Evolutionary conservation across 2,329 filamentous ascomycete species (phyloP).

Genomic region (Pseudogymnoascus sp.): DNA sequence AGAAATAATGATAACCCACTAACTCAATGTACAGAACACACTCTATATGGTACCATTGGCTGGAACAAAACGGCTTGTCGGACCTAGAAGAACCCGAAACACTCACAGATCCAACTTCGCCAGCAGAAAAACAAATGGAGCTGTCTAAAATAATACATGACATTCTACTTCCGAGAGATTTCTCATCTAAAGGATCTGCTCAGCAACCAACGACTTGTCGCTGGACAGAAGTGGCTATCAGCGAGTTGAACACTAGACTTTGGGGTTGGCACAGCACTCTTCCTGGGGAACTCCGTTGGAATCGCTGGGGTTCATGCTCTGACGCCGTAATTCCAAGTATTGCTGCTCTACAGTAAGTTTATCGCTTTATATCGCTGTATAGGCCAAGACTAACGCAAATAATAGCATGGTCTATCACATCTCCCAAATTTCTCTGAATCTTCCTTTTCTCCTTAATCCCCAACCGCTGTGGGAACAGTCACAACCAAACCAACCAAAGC

Average conservation of each 20-base stretch:
- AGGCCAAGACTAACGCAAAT: background rate
- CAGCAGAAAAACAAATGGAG: conserved; percentile 4
- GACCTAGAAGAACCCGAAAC: conserved; percentile 9
- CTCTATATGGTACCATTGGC: conserved; percentile 9
- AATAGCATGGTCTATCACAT: conserved; percentile 14
- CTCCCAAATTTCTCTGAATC: conserved; percentile 5
- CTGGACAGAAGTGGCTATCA: conserved; percentile 13
- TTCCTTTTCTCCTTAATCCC: background rate
- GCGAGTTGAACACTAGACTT: conserved; percentile 15
- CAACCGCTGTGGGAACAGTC: background rate
- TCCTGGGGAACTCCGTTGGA: conserved; percentile 14
- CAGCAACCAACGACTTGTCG: background rate
- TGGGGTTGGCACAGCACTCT: conserved; percentile 15
- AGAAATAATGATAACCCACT: background rate
- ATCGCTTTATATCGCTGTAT: background rate
- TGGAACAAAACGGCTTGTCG: background rate
- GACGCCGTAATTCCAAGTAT: conserved; percentile 15
- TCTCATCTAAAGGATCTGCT: background rate
- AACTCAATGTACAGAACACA: background rate
- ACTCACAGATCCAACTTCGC: background rate
- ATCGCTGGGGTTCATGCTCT: conserved; percentile 15
- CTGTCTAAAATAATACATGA: conserved; percentile 9
- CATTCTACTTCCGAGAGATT: background rate
- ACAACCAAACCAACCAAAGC: background rate
- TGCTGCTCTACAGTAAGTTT: conserved; percentile 16